Percentiles rank a stretch among this genome's conserved stretches.
Evolutionary conservation across 495 filamentous ascomycete species (phyloP).

Genomic region (Aspergillus coremiiformis): DNA sequence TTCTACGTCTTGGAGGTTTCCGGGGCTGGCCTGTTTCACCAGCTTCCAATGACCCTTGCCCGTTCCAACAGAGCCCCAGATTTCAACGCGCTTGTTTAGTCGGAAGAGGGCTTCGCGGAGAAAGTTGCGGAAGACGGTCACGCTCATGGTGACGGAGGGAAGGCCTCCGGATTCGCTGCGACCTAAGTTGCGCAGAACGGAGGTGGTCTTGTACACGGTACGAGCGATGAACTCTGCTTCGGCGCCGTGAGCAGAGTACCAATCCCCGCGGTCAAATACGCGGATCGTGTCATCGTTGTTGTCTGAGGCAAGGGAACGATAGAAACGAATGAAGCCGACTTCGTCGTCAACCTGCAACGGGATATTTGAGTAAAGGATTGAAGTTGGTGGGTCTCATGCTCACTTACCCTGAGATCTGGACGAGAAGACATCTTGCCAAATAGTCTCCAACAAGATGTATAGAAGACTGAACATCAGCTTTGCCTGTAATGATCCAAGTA

Average conservation of each 20-base stretch:
- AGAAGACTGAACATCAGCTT: conserved; percentile 1
- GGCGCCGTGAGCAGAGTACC: conserved; percentile 86
- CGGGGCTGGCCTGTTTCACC: conserved; percentile 83
- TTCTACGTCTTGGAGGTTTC: conserved; percentile 94
- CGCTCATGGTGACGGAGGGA: conserved; percentile 85
- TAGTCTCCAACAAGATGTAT: conserved; percentile 10
- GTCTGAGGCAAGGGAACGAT: conserved; percentile 64
- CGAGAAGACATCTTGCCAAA: conserved; percentile 68
- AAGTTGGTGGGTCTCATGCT: neutral
- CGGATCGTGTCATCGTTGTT: conserved; percentile 61
- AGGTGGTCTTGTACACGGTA: conserved; percentile 95
- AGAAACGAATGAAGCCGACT: conserved; percentile 90
- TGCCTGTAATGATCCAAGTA: neutral
- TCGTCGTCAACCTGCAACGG: conserved; percentile 79
- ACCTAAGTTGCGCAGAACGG: conserved; percentile 84
- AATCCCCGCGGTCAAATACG: conserved; percentile 91
- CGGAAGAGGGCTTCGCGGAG: conserved; percentile 89
- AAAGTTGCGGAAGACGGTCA: conserved; percentile 92
- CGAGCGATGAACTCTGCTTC: conserved; percentile 92
- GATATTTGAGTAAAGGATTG: neutral
- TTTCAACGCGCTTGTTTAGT: conserved; percentile 83
- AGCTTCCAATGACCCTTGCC: conserved; percentile 86
- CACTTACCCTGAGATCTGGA: conserved; percentile 75
- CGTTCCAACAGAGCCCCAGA: conserved; percentile 60
- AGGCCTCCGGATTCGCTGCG: conserved; percentile 73